Evolutionary conservation across 2,329 filamentous ascomycete genomes (phyloP).

Genomic region (Lecanicillium sp.): DNA sequence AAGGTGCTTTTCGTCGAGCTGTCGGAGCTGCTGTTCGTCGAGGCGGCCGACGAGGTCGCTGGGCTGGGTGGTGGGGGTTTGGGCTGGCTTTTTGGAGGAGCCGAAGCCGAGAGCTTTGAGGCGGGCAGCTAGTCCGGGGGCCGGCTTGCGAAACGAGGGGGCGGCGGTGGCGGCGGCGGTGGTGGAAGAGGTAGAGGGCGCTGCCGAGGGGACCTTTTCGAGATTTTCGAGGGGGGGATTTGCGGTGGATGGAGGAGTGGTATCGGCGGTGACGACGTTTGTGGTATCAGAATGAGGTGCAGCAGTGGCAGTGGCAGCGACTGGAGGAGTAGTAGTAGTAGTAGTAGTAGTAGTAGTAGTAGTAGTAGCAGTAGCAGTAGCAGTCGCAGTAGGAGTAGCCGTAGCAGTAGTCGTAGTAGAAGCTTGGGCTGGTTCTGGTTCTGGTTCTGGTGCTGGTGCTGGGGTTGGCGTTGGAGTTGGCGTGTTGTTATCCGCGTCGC

Average conservation of each 20-base stretch:
- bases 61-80: conserved; percentile 20
- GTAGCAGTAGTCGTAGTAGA: neutral
- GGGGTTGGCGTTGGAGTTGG: conserved; percentile 3
- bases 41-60: conserved; percentile 58
- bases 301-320: neutral
- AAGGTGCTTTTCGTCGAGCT: conserved; percentile 62
- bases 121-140: conserved; percentile 58
- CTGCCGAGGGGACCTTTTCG: too few relatives aligned
- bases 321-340: neutral
- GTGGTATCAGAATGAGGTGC: conserved; percentile 5
- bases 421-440: too few relatives aligned
- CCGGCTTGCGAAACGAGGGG: conserved; percentile 46
- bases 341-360: neutral
- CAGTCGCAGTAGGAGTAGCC: neutral
- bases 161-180: conserved; percentile 15
- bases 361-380: neutral
- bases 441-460: neutral
- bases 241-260: neutral
- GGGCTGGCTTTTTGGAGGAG: conserved; percentile 31
- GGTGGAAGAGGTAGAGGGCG: too few relatives aligned
- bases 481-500: conserved; percentile 11
- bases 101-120: conserved; percentile 60
- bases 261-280: neutral
- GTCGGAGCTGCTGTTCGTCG: conserved; percentile 61
- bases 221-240: too few relatives aligned